Evolutionary conservation across 345 rosid species (phyloP).

Genomic region (Rhodamnia argentea): DNA sequence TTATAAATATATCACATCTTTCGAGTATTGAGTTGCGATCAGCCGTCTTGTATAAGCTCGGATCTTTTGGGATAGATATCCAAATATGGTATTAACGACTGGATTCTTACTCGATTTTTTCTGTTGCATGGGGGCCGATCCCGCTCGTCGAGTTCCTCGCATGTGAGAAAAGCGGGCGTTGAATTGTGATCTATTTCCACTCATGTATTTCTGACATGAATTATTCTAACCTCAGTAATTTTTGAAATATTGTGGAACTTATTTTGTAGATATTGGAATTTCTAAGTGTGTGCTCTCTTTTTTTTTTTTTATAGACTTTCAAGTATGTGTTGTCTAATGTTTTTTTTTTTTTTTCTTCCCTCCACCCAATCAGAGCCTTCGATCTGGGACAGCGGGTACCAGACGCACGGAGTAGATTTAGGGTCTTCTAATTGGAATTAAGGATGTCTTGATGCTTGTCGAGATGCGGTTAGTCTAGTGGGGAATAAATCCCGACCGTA

Average conservation of each 20-base stretch:
- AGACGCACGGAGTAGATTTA: not conserved
- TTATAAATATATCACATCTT: too few species aligned
- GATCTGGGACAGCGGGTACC: not conserved
- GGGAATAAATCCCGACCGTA: not conserved
- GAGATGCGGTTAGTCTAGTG: not conserved
- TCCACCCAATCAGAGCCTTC: not conserved
- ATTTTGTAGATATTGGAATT: not conserved
- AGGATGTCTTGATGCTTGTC: not conserved
- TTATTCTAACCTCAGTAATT: too few species aligned
- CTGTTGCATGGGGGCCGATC: not conserved
- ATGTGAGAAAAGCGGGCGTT: not conserved
- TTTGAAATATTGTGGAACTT: not conserved
- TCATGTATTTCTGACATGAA: too few species aligned
- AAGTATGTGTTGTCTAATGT: not conserved
- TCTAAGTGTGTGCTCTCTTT: not conserved
- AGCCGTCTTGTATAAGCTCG: too few species aligned
- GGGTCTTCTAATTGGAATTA: not conserved
- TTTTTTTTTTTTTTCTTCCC: too few species aligned
- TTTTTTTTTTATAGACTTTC: too few species aligned
- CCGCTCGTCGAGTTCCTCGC: not conserved
- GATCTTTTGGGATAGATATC: not conserved
- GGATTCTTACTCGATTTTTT: not conserved
- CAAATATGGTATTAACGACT: fast-evolving
- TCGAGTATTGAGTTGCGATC: not conserved
- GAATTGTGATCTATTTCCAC: not conserved